phyloP scores from a whole-genome alignment of 139 green algal genomes.

The Chlamydomonas sp. region DNA sequence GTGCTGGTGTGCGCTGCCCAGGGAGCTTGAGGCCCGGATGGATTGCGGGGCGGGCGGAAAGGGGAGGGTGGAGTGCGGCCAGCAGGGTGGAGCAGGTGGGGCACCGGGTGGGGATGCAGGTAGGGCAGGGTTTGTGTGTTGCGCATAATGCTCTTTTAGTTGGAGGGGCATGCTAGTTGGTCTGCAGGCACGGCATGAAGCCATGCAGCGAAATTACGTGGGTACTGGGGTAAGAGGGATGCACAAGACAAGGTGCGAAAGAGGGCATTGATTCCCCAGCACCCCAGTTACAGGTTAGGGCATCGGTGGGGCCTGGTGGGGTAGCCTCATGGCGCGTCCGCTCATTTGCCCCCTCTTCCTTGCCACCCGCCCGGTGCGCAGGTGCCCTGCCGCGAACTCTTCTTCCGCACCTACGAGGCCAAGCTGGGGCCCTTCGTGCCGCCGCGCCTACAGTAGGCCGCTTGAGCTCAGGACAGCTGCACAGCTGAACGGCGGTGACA shows the following conservation, averaged over 20 bases:
- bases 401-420: conserved; percentile 52
- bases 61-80: no score
- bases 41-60: no score
- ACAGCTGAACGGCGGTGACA: no score
- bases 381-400: conserved; percentile 76
- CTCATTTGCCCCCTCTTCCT: background rate
- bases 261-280: background rate
- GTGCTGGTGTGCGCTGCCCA: background rate
- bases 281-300: background rate
- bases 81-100: no score
- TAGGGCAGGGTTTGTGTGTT: no score
- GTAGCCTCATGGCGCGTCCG: background rate
- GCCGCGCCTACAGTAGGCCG: background rate
- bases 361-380: conserved; percentile 31
- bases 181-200: background rate
- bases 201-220: background rate
- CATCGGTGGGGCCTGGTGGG: background rate
- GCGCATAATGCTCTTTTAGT: no score
- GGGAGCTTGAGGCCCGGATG: no score
- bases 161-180: no score
- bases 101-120: no score
- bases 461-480: no score
- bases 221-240: background rate
- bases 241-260: background rate
- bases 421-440: conserved; percentile 10